Base-by-base conservation (phyloP, 2,329 filamentous ascomycete genomes). In the Cadophora malorum region DNA sequence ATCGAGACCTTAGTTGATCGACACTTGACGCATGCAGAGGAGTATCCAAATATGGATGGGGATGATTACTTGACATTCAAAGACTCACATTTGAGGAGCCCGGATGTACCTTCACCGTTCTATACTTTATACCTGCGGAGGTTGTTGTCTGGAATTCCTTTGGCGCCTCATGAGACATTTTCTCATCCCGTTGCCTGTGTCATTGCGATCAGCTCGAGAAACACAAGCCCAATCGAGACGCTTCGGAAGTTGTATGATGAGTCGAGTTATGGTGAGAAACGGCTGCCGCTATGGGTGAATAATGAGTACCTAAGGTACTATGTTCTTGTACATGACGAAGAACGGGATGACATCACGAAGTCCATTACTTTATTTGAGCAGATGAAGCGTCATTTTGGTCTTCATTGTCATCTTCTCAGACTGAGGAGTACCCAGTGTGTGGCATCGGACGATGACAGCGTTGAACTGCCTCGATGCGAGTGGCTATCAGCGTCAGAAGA, bases 341-440 rank as follows among this genome's bases (percentile, higher is more conserved):
- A 99, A 77, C 89, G 89, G 69, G 95, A 97, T 76, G 94, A 99
- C 77, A 97, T 98, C 69, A 88, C 88, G 47, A 91, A 94, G 79
- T 97, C 94, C 14, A 95, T 95, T 79, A 88, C 89, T 21, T 83
- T 98, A 33, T 99, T 97, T 79, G 96, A 99, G 74, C 93, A 97
- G 79, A 99, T 99, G 96, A 99, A 98, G 80, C 89, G 96, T n/a
- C 93, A 97, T 80, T 93, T 99, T 71, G 96, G 96, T 1, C 83
- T 98, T 59, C 94, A 99, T 79, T 99, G 96, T 77, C 96, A 99
- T 80, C 84, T 99, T 12, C 83, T 99, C 41, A 85, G 96, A 71
- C 82, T 99, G 62, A 88, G 95, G 73, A 96, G 93, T 75, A 91
- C 89, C 47, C 91, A 94, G 77, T 95, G 93, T 78, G 90, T 93